Percentiles rank a stretch among this genome's conserved stretches.
These are phyloP conservation scores for Excoecaria agallocha DNA, from an alignment of 345 rosid species.

Conservation along the genomic window DNA sequence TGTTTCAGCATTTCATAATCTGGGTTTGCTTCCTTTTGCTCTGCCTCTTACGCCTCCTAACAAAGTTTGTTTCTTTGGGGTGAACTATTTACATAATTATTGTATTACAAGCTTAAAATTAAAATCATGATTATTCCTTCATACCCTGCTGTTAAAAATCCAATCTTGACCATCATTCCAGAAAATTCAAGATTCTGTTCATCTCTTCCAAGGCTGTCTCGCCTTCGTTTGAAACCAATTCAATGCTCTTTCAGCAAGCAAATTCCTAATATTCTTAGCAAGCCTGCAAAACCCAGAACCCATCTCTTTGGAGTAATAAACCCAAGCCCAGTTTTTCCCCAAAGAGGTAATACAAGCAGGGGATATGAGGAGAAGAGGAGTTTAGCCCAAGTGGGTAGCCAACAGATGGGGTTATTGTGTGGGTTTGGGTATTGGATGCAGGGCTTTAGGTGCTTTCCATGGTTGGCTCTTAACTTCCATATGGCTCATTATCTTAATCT, in stretches of 20 bases:
- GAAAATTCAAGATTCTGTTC: constrained; percentile 8
- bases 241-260: constrained; percentile 12
- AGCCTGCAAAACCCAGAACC: constrained; percentile 21
- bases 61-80: neutral
- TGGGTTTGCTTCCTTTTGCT: neutral
- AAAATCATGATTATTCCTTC: constrained; percentile 18
- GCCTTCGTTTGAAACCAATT: constrained; percentile 5
- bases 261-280: constrained; percentile 23
- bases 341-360: constrained; percentile 20
- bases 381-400: constrained; percentile 43
- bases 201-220: neutral
- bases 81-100: neutral
- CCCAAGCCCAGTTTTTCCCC: constrained; percentile 36
- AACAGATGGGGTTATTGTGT: constrained; percentile 57
- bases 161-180: constrained; percentile 11
- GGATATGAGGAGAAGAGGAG: constrained; percentile 27
- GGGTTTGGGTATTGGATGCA: constrained; percentile 90
- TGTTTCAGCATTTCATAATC: constrained; percentile 7
- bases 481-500: constrained; percentile 68
- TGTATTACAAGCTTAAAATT: neutral
- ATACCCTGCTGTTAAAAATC: constrained; percentile 4
- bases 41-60: neutral
- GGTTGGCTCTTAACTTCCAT: constrained; percentile 87
- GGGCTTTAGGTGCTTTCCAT: constrained; percentile 90
- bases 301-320: constrained; percentile 27